Evolutionary conservation across 202 grass and related monocot species (phyloP).

Genomic region (Panicum hallii): DNA sequence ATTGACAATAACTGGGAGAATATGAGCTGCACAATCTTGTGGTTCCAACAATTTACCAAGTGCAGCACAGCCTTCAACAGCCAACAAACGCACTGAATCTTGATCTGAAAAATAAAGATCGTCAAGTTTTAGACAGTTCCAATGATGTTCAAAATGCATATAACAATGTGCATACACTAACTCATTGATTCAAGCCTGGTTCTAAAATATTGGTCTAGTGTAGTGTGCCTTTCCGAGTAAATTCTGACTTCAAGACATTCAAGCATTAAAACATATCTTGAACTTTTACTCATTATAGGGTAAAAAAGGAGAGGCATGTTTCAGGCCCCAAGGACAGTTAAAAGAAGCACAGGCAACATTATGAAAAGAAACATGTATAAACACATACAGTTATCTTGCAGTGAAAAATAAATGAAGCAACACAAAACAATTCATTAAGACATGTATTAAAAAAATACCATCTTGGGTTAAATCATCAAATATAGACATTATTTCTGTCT

Average conservation of each 20-base stretch:
- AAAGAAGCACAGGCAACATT: background rate
- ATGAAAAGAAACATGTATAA: background rate
- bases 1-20: constrained; percentile 82
- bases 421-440: background rate
- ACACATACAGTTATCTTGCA: background rate
- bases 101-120: constrained; percentile 50
- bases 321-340: background rate
- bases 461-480: constrained; percentile 85
- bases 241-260: background rate
- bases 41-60: constrained; percentile 83
- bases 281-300: background rate
- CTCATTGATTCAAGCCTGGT: background rate
- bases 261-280: background rate
- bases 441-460: constrained; percentile 49
- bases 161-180: background rate
- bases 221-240: background rate
- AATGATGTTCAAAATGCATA: background rate
- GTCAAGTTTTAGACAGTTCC: background rate
- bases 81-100: constrained; percentile 79
- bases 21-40: constrained; percentile 75
- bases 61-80: constrained; percentile 83
- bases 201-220: background rate
- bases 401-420: background rate
- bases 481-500: constrained; percentile 83
- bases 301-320: background rate